phyloP scores from a whole-genome alignment of 2,329 filamentous ascomycete genomes.

The Tolypocladium tropicale region DNA sequence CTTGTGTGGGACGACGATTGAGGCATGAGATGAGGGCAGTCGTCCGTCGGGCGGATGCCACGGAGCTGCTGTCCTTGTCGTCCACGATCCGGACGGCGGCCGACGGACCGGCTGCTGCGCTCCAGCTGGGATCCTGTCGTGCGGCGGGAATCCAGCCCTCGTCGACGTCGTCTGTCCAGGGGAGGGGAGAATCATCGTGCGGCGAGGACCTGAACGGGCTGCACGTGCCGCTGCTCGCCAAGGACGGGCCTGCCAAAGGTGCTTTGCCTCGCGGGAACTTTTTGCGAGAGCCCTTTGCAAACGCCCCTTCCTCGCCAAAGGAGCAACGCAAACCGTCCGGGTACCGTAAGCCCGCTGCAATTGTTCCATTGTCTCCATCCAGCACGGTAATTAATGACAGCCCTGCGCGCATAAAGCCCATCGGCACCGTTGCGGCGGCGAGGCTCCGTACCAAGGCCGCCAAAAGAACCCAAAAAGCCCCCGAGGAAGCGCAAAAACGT shows the following conservation, averaged over 20 bases:
- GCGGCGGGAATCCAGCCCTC: neutral
- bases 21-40: no score
- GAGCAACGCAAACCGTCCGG: no score
- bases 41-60: neutral
- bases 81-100: neutral
- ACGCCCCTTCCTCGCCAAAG: neutral
- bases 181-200: neutral
- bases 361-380: neutral
- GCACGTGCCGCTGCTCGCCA: no score
- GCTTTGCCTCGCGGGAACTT: neutral
- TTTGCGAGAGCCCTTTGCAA: neutral
- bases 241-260: no score
- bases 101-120: neutral
- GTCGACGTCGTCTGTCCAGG: neutral
- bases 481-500: neutral
- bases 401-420: neutral
- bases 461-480: constrained; percentile 1
- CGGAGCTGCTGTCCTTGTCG: neutral
- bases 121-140: neutral
- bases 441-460: neutral
- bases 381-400: no score
- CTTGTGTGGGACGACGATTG: neutral
- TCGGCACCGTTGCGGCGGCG: neutral
- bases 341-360: neutral
- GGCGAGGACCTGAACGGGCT: no score